Evolutionary conservation across 768 basidiomycete genomes (phyloP).

Genomic region (Erythrobasidium yunnanense): DNA sequence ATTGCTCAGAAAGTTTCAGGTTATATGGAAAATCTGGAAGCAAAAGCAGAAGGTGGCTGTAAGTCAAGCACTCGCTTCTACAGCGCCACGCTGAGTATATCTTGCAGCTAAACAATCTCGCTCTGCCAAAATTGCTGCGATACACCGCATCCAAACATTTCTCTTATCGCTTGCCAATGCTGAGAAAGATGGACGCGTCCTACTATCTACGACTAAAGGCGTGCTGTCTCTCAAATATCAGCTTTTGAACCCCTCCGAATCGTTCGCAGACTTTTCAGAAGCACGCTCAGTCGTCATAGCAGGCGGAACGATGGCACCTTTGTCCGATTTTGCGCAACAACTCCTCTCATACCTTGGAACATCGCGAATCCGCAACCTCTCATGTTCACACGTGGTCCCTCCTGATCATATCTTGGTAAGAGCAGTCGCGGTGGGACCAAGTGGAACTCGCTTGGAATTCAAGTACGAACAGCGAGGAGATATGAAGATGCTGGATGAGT

Average conservation of each 20-base stretch:
- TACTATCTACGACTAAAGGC: background rate
- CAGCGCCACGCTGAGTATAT: background rate
- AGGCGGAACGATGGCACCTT: constrained; percentile 98
- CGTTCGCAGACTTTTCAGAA: constrained; percentile 68
- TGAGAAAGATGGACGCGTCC: constrained; percentile 17
- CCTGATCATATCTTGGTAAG: constrained; percentile 60
- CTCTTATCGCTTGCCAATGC: constrained; percentile 59
- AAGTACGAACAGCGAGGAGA: constrained; percentile 60
- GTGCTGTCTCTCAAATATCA: constrained; percentile 66
- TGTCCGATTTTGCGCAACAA: constrained; percentile 73
- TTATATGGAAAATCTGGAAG: constrained; percentile 2
- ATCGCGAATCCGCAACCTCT: constrained; percentile 63
- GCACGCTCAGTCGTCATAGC: constrained; percentile 81
- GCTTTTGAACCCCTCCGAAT: constrained; percentile 76
- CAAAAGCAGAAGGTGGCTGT: constrained; percentile 13
- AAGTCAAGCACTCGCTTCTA: background rate
- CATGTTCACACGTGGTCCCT: constrained; percentile 87
- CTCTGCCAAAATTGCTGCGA: constrained; percentile 53
- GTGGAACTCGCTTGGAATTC: constrained; percentile 51
- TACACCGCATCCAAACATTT: constrained; percentile 71
- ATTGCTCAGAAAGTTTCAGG: constrained; percentile 47
- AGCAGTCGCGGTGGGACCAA: constrained; percentile 31
- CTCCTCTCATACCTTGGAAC: constrained; percentile 58
- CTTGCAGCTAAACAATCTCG: constrained; percentile 20
- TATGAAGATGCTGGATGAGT: constrained; percentile 50